Evolutionary conservation across 2,329 filamentous ascomycete species (phyloP).

Genomic region (Phaeosphaeria sp.): DNA sequence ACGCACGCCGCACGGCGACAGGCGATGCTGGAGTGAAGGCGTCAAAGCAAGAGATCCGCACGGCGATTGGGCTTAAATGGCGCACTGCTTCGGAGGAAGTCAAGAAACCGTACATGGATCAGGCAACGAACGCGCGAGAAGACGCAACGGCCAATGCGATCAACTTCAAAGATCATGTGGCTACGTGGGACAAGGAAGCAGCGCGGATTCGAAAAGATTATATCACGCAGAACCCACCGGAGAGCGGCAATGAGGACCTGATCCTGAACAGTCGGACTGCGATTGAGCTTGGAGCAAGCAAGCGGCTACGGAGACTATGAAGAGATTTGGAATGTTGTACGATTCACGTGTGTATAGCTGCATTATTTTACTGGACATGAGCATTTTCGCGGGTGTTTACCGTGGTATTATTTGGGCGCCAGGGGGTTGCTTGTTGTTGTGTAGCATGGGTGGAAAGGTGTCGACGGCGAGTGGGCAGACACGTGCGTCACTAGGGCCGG

Average conservation of each 20-base stretch:
- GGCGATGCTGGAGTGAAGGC: conserved; percentile 72
- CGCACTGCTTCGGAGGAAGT: conserved; percentile 73
- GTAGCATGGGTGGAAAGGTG: conserved; percentile 4
- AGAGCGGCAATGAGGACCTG: conserved; percentile 35
- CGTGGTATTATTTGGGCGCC: background rate
- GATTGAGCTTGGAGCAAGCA: conserved; percentile 45
- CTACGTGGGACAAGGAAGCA: conserved; percentile 75
- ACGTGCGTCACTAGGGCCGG: background rate
- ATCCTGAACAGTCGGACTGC: conserved; percentile 45
- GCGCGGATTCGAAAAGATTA: conserved; percentile 54
- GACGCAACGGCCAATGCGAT: conserved; percentile 65
- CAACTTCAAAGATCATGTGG: conserved; percentile 66
- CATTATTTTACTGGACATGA: conserved; percentile 24
- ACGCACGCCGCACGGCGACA: conserved; percentile 68
- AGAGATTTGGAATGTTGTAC: conserved; percentile 24
- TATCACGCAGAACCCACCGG: conserved; percentile 44
- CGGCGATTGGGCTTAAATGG: conserved; percentile 90
- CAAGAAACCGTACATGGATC: conserved; percentile 78
- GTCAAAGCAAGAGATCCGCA: conserved; percentile 75
- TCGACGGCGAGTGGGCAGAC: background rate
- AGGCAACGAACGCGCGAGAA: conserved; percentile 73
- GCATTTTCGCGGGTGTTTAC: conserved; percentile 31
- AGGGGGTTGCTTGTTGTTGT: conserved; percentile 5
- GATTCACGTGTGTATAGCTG: conserved; percentile 19
- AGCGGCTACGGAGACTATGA: conserved; percentile 41